Evolutionary conservation across 495 filamentous ascomycete genomes (phyloP).

Genomic region (Penicillium arizonense): DNA sequence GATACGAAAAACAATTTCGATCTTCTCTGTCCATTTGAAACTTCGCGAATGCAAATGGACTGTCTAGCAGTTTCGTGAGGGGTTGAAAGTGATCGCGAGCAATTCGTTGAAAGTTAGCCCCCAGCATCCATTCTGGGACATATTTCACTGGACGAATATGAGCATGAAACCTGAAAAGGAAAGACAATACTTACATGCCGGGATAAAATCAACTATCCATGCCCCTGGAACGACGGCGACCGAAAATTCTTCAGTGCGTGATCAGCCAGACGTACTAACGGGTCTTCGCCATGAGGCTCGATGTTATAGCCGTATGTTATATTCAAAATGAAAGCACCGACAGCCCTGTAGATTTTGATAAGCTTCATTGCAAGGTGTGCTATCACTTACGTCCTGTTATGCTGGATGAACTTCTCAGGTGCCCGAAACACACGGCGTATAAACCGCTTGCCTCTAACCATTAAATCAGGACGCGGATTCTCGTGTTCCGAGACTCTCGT

Average conservation of each 20-base stretch:
- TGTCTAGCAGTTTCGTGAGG: slow-evolving; percentile 21
- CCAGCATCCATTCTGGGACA: slow-evolving; percentile 47
- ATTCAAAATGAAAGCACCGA: slow-evolving; percentile 46
- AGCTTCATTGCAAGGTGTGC: background rate
- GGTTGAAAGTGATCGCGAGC: slow-evolving; percentile 29
- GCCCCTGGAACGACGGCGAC: slow-evolving; percentile 38
- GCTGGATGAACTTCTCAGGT: slow-evolving; percentile 27
- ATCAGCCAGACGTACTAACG: slow-evolving; percentile 38
- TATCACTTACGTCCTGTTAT: slow-evolving; percentile 30
- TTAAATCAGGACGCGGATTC: slow-evolving; percentile 23
- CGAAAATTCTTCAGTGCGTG: slow-evolving; percentile 40
- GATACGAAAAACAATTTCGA: slow-evolving; percentile 32
- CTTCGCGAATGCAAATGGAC: slow-evolving; percentile 42
- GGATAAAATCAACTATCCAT: slow-evolving; percentile 47
- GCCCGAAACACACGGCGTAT: slow-evolving; percentile 31
- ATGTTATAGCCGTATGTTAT: slow-evolving; percentile 50
- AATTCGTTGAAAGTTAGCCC: slow-evolving; percentile 38
- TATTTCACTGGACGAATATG: slow-evolving; percentile 16
- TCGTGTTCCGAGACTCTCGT: slow-evolving; percentile 28
- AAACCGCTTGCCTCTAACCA: slow-evolving; percentile 30
- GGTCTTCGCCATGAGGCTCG: slow-evolving; percentile 37
- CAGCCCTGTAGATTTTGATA: slow-evolving; percentile 18
- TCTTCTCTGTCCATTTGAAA: slow-evolving; percentile 37
- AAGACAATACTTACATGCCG: slow-evolving; percentile 17
- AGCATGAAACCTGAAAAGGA: background rate